A percentile compares a stretch with the other conserved stretches of the same genome.
phyloP scores from a whole-genome alignment of 1,139 yeast species.

The Debaryomyces robertsiae region DNA sequence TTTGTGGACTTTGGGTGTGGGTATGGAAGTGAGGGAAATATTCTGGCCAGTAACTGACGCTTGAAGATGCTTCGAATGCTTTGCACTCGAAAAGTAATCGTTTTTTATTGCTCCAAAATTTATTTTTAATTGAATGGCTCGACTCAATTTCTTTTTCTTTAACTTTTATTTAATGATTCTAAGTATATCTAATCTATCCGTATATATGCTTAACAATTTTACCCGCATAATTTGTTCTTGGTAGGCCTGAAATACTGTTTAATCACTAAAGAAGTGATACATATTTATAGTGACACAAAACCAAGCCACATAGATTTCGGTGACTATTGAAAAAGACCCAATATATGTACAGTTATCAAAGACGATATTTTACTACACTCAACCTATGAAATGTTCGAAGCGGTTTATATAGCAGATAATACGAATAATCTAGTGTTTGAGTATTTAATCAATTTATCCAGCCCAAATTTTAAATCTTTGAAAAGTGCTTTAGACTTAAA shows the following conservation, averaged over 20 bases:
- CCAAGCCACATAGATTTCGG: too few relatives aligned
- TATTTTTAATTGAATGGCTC: conserved; percentile 19
- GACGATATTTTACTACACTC: too few relatives aligned
- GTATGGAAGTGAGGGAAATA: conserved; percentile 1
- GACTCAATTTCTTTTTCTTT: conserved; percentile 15
- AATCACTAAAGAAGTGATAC: background rate
- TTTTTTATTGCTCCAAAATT: conserved; percentile 13
- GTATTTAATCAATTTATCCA: conserved; percentile 51
- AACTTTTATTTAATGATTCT: conserved; percentile 2
- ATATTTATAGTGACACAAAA: too few relatives aligned
- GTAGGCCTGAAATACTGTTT: background rate
- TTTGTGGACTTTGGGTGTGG: background rate
- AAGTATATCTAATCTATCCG: background rate
- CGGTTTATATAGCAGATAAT: conserved; percentile 64
- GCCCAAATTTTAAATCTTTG: conserved; percentile 53
- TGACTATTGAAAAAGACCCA: too few relatives aligned
- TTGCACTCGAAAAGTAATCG: too few relatives aligned
- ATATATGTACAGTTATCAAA: too few relatives aligned
- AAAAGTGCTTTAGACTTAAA: conserved; percentile 28
- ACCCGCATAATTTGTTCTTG: background rate
- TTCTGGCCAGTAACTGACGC: background rate
- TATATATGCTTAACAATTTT: background rate
- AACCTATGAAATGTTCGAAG: conserved; percentile 45
- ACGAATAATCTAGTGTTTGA: conserved; percentile 57
- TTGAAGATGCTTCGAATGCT: too few relatives aligned